Evolutionary conservation across 192 early-diverging fungal genomes (phyloP), one percentile per base, ranked within the genome.

Genomic region (Globomyces pollinis-pini): DNA sequence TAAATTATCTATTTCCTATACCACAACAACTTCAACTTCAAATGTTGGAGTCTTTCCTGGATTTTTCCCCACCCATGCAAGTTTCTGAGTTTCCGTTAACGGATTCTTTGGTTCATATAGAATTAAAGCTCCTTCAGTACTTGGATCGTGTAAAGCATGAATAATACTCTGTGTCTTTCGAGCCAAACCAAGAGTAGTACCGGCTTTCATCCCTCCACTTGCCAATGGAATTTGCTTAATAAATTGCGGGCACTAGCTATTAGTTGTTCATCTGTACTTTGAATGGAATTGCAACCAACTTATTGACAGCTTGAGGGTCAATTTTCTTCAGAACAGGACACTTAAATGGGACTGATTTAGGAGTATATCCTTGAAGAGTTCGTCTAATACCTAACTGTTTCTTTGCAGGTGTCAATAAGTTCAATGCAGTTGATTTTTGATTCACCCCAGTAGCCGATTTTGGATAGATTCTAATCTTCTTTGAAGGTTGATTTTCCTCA

Each of bases 81-180:
- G 56, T 20, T 74, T 59, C 36, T 81, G 78, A 0, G 72, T 65
- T 26, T 79, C 79, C 0, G 80, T 76, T 15, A 80, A 60, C 35
- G 67, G 59, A 11, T 63, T 67, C 55, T 75, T 65, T 0, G 93
- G 93, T 44, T 85, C 77, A 71, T 88, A 93, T 7, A 98, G 62
- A 6, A 98, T 79, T 31, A 98, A 78, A 0, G 96, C 90, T 21
- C 82, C 86, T 42, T 87, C 85, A 5, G 80, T 81, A 9, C 85
- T 86, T 11, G 89, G 91, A 45, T 93, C 92, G 57, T 95, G 84
- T 18, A 88, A 73, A 3, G 88, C 81, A 7, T 84, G 83, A 26
- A 61, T 78, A 35, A 65, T 55, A 21, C 78, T 51, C 1, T 44
- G 67, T 28, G 68, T 23, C n/a, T 79, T 71, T 18, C 79, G 62